Evolutionary conservation across 768 basidiomycete species (phyloP).

Genomic region (Amylocystis lapponica): DNA sequence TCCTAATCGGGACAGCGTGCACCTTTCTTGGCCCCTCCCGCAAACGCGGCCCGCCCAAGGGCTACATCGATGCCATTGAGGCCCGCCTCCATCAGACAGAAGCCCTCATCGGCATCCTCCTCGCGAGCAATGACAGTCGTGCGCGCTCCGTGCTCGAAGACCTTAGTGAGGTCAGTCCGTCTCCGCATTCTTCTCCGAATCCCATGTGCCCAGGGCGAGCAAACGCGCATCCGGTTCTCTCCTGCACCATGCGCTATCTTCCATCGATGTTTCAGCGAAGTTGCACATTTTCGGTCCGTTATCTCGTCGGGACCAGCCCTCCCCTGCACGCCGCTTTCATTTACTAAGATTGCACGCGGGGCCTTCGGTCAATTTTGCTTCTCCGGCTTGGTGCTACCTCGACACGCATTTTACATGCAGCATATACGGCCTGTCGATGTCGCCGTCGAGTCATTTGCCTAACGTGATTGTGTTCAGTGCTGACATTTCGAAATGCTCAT

Average conservation of each 20-base stretch:
- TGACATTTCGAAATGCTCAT: no score
- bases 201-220: not conserved
- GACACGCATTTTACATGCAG: no score
- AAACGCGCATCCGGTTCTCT: no score
- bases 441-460: no score
- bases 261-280: no score
- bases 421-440: no score
- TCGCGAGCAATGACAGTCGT: constrained; percentile 38
- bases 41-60: constrained; percentile 86
- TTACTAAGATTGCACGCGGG: no score
- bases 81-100: constrained; percentile 88
- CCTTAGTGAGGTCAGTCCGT: constrained; percentile 26
- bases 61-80: constrained; percentile 94
- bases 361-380: not conserved
- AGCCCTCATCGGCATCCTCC: constrained; percentile 77
- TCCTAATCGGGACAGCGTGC: constrained; percentile 42
- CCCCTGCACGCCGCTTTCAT: no score
- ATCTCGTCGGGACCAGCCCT: no score
- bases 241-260: no score
- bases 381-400: not conserved
- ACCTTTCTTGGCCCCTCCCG: constrained; percentile 76
- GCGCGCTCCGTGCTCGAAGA: constrained; percentile 36
- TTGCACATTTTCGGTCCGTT: no score
- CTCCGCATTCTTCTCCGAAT: not conserved
- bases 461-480: no score